Evolutionary conservation across 2,329 filamentous ascomycete species (phyloP).

Genomic region (Elsinoe necatrix): DNA sequence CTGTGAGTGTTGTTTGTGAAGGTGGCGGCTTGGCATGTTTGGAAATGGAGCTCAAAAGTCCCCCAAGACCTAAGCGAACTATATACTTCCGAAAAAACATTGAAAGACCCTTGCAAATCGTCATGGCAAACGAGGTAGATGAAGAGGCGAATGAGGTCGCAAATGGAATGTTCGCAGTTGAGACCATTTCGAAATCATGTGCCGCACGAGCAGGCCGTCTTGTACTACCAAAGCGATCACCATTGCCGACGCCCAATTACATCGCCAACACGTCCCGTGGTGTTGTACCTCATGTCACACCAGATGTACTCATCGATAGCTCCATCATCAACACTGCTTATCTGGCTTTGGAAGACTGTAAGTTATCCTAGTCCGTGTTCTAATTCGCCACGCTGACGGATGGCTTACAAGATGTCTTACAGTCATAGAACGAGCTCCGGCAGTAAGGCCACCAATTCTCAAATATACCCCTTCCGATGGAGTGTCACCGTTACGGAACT

Average conservation of each 20-base stretch:
- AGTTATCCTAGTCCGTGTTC: constrained; percentile 29
- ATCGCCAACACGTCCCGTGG: constrained; percentile 75
- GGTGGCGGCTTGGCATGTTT: not conserved
- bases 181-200: constrained; percentile 17
- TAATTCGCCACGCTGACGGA: constrained; percentile 11
- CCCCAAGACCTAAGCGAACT: no score
- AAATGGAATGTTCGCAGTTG: constrained; percentile 37
- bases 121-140: not conserved
- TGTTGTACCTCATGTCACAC: constrained; percentile 76
- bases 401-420: constrained; percentile 35
- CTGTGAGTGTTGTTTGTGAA: not conserved
- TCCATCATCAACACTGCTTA: constrained; percentile 63
- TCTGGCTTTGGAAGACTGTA: constrained; percentile 87
- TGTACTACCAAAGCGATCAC: constrained; percentile 51
- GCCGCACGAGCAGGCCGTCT: constrained; percentile 61
- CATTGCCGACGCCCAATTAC: constrained; percentile 76
- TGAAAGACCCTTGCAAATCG: not conserved
- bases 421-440: constrained; percentile 55
- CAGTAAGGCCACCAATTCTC: constrained; percentile 45
- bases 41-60: not conserved
- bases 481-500: constrained; percentile 59
- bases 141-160: constrained; percentile 16
- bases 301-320: constrained; percentile 65
- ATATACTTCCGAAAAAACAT: no score
- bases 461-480: constrained; percentile 36